These are phyloP conservation scores for Prunus yedoensis DNA, from an alignment of 331 rosid genomes.

Conservation along the genomic window DNA sequence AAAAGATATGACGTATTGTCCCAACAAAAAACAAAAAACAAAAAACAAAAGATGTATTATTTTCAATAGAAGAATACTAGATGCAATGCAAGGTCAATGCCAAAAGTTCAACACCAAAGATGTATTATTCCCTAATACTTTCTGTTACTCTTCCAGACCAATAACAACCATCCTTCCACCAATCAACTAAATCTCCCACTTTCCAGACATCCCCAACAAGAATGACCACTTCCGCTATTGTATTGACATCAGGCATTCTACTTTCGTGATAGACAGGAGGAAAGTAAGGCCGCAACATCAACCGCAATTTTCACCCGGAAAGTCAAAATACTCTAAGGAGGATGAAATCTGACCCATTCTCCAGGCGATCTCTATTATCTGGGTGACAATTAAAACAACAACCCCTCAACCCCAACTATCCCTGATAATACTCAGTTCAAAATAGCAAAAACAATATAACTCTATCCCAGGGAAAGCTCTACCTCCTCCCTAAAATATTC, in stretches of 20 bases:
- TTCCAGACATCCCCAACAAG: conserved; percentile 14
- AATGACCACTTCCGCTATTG: conserved; percentile 45
- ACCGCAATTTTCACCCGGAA: conserved; percentile 54
- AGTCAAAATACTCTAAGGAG: conserved; percentile 59
- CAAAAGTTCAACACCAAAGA: too few species aligned
- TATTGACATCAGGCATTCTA: conserved; percentile 41
- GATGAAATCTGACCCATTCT: conserved; percentile 23
- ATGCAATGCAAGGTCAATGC: too few species aligned
- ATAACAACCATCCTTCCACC: conserved; percentile 59
- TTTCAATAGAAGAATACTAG: too few species aligned
- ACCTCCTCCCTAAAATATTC: neutral
- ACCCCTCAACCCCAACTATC: neutral
- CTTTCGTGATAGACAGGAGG: conserved; percentile 52
- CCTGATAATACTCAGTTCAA: neutral
- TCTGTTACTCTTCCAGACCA: too few species aligned
- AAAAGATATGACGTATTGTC: too few species aligned
- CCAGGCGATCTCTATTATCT: conserved; percentile 44
- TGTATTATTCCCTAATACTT: too few species aligned
- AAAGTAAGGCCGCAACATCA: conserved; percentile 75
- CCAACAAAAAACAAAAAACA: too few species aligned
- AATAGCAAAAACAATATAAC: neutral
- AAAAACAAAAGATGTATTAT: too few species aligned
- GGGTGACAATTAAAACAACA: conserved; percentile 19
- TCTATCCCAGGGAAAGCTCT: neutral
- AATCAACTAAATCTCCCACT: conserved; percentile 25